Evolutionary conservation across 139 green algal species (phyloP).

Genomic region (Dunaliella primolecta): DNA sequence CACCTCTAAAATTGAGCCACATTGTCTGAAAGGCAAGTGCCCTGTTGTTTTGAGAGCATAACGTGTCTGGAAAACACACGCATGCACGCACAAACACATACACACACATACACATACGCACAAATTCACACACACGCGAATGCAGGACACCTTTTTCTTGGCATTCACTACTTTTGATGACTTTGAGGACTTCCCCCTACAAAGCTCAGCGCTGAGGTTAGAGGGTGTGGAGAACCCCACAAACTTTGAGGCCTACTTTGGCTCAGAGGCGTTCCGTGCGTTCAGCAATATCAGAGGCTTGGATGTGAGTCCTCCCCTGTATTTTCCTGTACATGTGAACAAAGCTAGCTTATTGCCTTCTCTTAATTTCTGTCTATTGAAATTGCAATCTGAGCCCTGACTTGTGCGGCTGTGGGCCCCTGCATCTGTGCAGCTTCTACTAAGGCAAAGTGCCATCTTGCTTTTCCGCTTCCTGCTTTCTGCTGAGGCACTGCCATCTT

Average conservation of each 20-base stretch:
- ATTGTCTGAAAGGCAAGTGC: too few relatives aligned
- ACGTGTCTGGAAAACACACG: neutral
- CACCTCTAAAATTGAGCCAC: too few relatives aligned
- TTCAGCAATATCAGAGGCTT: neutral
- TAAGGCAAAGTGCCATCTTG: too few relatives aligned
- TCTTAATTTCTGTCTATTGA: too few relatives aligned
- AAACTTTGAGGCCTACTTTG: neutral
- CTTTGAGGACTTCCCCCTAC: neutral
- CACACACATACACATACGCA: neutral
- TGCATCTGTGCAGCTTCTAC: too few relatives aligned
- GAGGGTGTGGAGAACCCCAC: neutral
- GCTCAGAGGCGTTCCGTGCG: neutral
- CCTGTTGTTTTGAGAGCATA: neutral
- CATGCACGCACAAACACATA: neutral
- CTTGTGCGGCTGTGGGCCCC: too few relatives aligned
- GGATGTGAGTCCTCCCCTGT: neutral
- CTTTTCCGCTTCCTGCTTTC: too few relatives aligned
- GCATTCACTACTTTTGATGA: neutral
- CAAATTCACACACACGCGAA: neutral
- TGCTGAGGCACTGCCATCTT: too few relatives aligned
- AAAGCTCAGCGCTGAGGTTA: neutral
- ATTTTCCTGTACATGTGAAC: too few relatives aligned
- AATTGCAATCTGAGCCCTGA: too few relatives aligned
- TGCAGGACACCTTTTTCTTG: neutral
- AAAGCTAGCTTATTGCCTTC: too few relatives aligned